These are phyloP conservation scores for Colletotrichum higginsianum DNA, from an alignment of 2,329 filamentous ascomycete genomes.

Conservation along the genomic window DNA sequence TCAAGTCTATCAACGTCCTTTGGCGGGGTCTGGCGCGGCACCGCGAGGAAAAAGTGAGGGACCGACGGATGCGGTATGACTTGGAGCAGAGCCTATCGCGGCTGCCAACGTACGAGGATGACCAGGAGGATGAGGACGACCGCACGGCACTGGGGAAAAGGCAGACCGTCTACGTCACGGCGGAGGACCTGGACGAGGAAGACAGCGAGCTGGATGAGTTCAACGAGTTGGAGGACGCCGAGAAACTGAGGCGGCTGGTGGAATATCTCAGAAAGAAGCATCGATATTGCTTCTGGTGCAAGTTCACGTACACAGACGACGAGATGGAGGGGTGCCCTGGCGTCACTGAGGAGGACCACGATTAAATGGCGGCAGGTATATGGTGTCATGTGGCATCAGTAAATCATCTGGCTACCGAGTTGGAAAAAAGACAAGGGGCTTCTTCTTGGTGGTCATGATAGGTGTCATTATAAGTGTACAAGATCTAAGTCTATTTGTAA, in stretches of 20 bases:
- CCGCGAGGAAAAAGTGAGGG: constrained; percentile 78
- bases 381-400: background rate
- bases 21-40: constrained; percentile 83
- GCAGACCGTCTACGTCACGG: constrained; percentile 68
- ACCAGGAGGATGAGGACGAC: constrained; percentile 79
- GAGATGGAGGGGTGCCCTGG: constrained; percentile 92
- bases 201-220: constrained; percentile 87
- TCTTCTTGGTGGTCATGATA: constrained; percentile 22
- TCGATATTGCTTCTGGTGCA: constrained; percentile 97
- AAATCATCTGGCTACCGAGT: background rate
- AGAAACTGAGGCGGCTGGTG: constrained; percentile 78
- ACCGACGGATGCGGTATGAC: constrained; percentile 75
- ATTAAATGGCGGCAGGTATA: constrained; percentile 53
- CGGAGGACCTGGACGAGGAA: constrained; percentile 81
- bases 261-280: constrained; percentile 78
- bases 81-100: constrained; percentile 75
- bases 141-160: constrained; percentile 76
- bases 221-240: constrained; percentile 75
- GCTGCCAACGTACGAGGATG: constrained; percentile 77
- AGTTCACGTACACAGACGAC: constrained; percentile 81
- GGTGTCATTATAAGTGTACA: constrained; percentile 37
- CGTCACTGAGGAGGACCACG: constrained; percentile 85
- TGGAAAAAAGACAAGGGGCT: background rate
- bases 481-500: constrained; percentile 26
- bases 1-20: constrained; percentile 81